phyloP scores from a whole-genome alignment of 495 filamentous ascomycete species.

The Trichoderma orchidacearum region DNA sequence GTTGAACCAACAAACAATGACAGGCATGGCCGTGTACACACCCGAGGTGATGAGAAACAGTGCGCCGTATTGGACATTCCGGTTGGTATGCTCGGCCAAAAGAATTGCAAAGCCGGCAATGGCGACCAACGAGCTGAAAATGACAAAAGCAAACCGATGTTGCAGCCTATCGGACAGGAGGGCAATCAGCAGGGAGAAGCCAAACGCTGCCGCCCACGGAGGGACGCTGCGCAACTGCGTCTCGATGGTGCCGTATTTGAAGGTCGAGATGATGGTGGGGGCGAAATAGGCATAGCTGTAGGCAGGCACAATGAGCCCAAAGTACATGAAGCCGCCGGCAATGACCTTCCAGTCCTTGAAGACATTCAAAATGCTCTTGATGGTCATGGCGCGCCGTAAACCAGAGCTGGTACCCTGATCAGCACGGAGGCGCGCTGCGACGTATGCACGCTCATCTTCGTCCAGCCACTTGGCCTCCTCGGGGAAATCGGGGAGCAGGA shows the following conservation, averaged over 20 bases:
- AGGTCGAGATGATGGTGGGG: slow-evolving; percentile 59
- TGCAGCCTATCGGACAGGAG: slow-evolving; percentile 49
- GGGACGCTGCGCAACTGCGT: slow-evolving; percentile 79
- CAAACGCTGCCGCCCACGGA: slow-evolving; percentile 70
- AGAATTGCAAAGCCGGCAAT: slow-evolving; percentile 65
- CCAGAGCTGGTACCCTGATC: slow-evolving; percentile 69
- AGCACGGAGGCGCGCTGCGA: slow-evolving; percentile 56
- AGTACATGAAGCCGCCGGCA: slow-evolving; percentile 81
- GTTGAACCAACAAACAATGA: slow-evolving; percentile 85
- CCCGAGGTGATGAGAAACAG: slow-evolving; percentile 59
- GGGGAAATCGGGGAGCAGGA: slow-evolving; percentile 67
- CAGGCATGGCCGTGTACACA: slow-evolving; percentile 60
- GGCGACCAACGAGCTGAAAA: slow-evolving; percentile 47
- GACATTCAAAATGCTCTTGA: slow-evolving; percentile 50
- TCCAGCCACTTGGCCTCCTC: slow-evolving; percentile 53
- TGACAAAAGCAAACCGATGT: slow-evolving; percentile 65
- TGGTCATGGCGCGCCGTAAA: slow-evolving; percentile 45
- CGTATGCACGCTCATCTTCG: slow-evolving; percentile 60
- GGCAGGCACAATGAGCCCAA: slow-evolving; percentile 75
- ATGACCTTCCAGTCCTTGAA: slow-evolving; percentile 63
- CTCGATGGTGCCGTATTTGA: slow-evolving; percentile 50
- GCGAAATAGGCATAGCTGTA: slow-evolving; percentile 63
- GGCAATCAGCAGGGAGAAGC: slow-evolving; percentile 62
- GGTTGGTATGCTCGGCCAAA: slow-evolving; percentile 45
- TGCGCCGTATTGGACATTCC: slow-evolving; percentile 51